A percentile compares a stretch with the other conserved stretches of the same genome.
Conservation (phyloP, 2,329 filamentous ascomycete genomes). For the Colletotrichum orbiculare region DNA sequence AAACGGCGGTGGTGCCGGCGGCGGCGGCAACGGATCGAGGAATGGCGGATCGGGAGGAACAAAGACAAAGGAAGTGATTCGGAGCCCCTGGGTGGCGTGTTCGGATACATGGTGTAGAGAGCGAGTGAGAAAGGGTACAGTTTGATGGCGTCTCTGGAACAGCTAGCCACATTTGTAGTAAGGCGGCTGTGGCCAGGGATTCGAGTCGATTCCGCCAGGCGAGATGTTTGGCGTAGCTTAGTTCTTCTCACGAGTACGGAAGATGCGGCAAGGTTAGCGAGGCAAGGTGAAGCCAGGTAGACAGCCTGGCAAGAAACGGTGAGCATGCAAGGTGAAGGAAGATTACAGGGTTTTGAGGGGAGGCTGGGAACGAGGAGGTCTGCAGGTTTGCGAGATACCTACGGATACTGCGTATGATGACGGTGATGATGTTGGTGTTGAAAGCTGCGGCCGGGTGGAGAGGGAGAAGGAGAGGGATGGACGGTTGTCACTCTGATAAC, state of each 20-base stretch:
- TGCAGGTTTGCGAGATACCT: neutral
- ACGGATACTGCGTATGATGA: neutral
- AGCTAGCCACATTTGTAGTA: neutral
- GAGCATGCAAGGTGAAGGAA: conserved; percentile 18
- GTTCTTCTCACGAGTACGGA: too few relatives aligned
- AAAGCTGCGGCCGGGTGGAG: conserved; percentile 24
- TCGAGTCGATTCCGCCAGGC: too few relatives aligned
- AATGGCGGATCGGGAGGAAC: neutral
- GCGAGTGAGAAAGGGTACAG: conserved; percentile 5
- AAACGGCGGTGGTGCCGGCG: conserved; percentile 14
- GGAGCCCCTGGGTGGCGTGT: conserved; percentile 19
- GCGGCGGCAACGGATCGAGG: conserved; percentile 15
- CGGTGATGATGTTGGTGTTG: conserved; percentile 15
- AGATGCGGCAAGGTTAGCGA: conserved; percentile 15
- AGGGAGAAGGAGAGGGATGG: neutral
- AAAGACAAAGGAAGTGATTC: neutral
- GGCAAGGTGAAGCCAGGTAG: neutral
- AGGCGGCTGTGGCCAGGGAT: too few relatives aligned
- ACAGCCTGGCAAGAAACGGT: conserved; percentile 23
- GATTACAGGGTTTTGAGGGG: conserved; percentile 7
- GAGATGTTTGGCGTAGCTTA: too few relatives aligned
- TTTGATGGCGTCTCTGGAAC: conserved; percentile 1
- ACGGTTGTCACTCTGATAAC: conserved; percentile 15
- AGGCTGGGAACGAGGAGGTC: conserved; percentile 22
- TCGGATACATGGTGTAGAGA: neutral